Conservation (phyloP, 2,329 filamentous ascomycete species). For the Corynespora cassiicola region DNA sequence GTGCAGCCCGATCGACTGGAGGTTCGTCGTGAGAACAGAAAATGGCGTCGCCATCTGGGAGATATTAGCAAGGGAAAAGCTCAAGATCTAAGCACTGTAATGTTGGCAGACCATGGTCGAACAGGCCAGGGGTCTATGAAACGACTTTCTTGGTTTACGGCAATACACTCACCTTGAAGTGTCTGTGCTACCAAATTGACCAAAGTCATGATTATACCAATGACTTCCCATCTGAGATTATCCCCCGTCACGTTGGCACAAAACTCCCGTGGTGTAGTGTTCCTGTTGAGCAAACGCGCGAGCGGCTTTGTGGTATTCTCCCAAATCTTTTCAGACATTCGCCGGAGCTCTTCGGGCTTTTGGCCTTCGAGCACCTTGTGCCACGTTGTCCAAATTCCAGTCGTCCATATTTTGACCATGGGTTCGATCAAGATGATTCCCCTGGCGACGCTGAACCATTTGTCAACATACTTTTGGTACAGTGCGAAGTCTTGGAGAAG, state of each 20-base stretch:
- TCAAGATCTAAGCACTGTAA: slow-evolving; percentile 1
- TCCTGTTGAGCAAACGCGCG: slow-evolving; percentile 34
- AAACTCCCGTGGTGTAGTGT: slow-evolving; percentile 48
- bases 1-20: slow-evolving; percentile 28
- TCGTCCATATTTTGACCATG: slow-evolving; percentile 37
- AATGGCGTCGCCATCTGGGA: slow-evolving; percentile 37
- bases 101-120: background rate
- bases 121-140: background rate
- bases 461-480: slow-evolving; percentile 38
- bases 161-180: slow-evolving; percentile 33
- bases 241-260: slow-evolving; percentile 46
- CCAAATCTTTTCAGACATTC: slow-evolving; percentile 51
- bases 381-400: slow-evolving; percentile 34
- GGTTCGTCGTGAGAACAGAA: slow-evolving; percentile 36
- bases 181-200: slow-evolving; percentile 45
- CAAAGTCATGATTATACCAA: slow-evolving; percentile 48
- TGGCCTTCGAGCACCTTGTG: slow-evolving; percentile 28
- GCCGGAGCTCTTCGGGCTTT: slow-evolving; percentile 36
- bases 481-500: slow-evolving; percentile 32
- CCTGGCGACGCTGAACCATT: slow-evolving; percentile 36
- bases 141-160: too few relatives aligned
- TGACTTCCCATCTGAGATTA: slow-evolving; percentile 52
- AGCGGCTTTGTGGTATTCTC: slow-evolving; percentile 48
- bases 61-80: slow-evolving; percentile 2
- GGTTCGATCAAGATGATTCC: slow-evolving; percentile 44